Evolutionary conservation across 2,329 filamentous ascomycete genomes (phyloP).

Genomic region (Sordariomycetes sp.): DNA sequence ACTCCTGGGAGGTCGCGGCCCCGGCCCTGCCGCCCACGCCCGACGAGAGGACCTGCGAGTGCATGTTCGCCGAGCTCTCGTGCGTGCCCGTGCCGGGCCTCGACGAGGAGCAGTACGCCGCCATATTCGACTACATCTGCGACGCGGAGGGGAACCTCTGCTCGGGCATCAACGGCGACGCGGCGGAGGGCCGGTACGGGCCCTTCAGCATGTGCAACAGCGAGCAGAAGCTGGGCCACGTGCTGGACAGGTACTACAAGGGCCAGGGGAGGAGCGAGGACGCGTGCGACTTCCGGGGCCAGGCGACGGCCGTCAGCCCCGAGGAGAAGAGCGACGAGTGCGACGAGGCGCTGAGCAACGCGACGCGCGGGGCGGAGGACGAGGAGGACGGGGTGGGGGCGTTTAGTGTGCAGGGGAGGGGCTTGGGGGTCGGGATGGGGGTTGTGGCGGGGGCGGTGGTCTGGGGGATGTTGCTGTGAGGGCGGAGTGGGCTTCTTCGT

Average conservation of each 20-base stretch:
- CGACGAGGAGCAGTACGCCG: slow-evolving; percentile 45
- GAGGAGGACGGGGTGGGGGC: neutral
- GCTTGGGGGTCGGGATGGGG: neutral
- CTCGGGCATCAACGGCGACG: slow-evolving; percentile 57
- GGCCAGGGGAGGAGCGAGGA: slow-evolving; percentile 31
- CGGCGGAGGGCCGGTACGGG: slow-evolving; percentile 59
- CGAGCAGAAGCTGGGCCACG: slow-evolving; percentile 61
- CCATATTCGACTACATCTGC: slow-evolving; percentile 68
- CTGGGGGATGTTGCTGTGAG: neutral
- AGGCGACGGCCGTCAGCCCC: slow-evolving; percentile 44
- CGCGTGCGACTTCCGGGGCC: slow-evolving; percentile 64
- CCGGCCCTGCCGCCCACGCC: slow-evolving; percentile 69
- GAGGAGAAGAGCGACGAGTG: slow-evolving; percentile 41
- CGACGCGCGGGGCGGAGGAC: slow-evolving; percentile 22
- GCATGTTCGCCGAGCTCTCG: slow-evolving; percentile 66
- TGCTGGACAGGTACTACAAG: slow-evolving; percentile 63
- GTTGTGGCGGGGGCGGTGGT: neutral
- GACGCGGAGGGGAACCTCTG: slow-evolving; percentile 46
- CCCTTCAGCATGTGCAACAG: slow-evolving; percentile 68
- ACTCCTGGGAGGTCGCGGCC: slow-evolving; percentile 57
- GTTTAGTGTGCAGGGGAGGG: neutral
- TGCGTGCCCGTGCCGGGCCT: slow-evolving; percentile 57
- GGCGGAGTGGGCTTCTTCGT: neutral
- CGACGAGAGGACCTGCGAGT: slow-evolving; percentile 68
- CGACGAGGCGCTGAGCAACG: slow-evolving; percentile 46